Evolutionary conservation across 371 early-diverging fungal genomes (phyloP), one percentile per base, ranked within the genome.

Genomic region (Chytridium lagenaria): DNA sequence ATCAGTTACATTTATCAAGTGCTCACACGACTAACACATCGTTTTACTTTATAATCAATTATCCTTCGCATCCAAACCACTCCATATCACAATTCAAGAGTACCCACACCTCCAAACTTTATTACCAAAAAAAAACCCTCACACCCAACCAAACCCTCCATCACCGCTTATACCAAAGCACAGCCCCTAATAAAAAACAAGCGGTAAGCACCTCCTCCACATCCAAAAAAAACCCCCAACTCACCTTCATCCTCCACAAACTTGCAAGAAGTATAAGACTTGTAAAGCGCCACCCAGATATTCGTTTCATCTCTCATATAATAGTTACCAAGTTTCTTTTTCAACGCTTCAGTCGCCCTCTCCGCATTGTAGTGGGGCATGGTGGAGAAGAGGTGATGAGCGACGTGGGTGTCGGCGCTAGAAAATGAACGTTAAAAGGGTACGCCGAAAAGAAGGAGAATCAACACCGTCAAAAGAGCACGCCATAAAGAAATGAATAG

Each of bases 281-380:
- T 83, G 87, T 88, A 94, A 67, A 92, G 79, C 3, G 92, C 86
- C 26, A 82, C 52, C 64, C 83, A 82, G 52, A 91, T 84, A 49
- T 88, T 88, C 2, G 90, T 92, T 30, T 85, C 76, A 78, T 94
- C 93, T 37, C 78, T 85, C 26, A 86, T 69, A 79, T 92, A 90
- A 77, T 92, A 91, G 63, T 79, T 71, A 36, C 94, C 94, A 38
- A 95, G 83, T 50, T 87, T 83, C 80, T 89, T 85, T 84, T 90
- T 89, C 65, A 94, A 77, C 69, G 89, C 89, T 49, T 73, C 70
- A 38, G 95, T 95, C 5, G 95, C 96, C 82, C 93, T 92, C 69
- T 87, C 80, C 12, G 94, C 82, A 70, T 95, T 87, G 85, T 95
- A 95, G 84, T 92, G 92, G 28, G 96, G 96, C 94, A 95, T 94